Evolutionary conservation across 306 rosid genomes (phyloP), one percentile per base, ranked within the genome.

Genomic region (Nissolia schottii): DNA sequence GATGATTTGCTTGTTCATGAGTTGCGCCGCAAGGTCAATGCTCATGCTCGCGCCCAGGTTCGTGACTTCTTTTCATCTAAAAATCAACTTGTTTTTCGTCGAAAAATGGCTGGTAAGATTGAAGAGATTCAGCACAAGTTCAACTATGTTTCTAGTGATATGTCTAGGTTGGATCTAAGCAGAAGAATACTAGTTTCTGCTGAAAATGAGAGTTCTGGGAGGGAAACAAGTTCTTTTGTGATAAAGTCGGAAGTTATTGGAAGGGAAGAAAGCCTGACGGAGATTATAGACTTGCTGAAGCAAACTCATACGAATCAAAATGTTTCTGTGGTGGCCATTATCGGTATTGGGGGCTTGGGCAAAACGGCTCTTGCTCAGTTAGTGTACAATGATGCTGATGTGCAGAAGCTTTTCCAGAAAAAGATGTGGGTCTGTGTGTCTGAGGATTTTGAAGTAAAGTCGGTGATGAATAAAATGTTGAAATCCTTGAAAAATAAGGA

Each of bases 261-360:
- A 1, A 53, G 75, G 35, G 64, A 70, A 15, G n/a, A 54, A 35
- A 15, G 16, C 23, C 54, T 53, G 6, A 37, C 23, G 2, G 51
- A 38, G n/a, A 37, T 70, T n/a, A 5, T 54, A 22, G 49, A 54
- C 10, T 24, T 70, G 37, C 29, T 70, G 34, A 7, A 14, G 40
- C 24, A 35, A 18, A 35, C 35, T 3, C 11, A 2, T 20, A 22
- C 32, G 5, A 25, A 7, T 3, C n/a, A 54, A 37, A 70, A 54
- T 70, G 64, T 54, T 37, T 23, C 64, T 18, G 2, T 70, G 2
- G 15, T 54, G 53, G 12, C 62, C 27, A 25, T 64, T 41, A 56
- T 64, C 25, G 71, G 71, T 43, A 64, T 64, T 64, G 71, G 71
- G 56, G 75, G 75, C 5, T 38, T 55, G 25, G 75, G 66, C 5